Base-by-base conservation (phyloP, 345 rosid species). In the Salix udensis region DNA sequence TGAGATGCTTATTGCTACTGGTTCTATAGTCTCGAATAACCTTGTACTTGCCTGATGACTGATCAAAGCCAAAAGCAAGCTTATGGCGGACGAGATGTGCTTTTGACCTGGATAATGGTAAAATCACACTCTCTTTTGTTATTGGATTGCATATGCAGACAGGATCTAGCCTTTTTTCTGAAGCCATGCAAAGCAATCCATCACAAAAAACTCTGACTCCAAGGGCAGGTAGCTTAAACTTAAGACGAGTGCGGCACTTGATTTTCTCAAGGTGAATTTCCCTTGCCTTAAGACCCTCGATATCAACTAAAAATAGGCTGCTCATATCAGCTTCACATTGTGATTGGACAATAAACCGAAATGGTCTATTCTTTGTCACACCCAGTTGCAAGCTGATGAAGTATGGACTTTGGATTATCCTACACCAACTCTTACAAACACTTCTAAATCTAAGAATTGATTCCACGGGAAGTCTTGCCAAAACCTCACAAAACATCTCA, bases 371-470 rank as follows among this genome's bases (percentile, higher is more conserved):
- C 34, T 34, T 66, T 26, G 21, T 34, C 19, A 66, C 36, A 31
- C 15, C 36, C 40, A 26, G 69, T 30, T 66, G 69, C 69, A 66
- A 31, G 69, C 36, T 15, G 40, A 66, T 18, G 14, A 66, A 66
- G 31, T 3, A 66, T 9, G 69, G 15, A 34, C 40, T 66, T 19
- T 37, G 39, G 21, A 34, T 66, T 42, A 66, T 30, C n/a, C 40
- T 30, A 66, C 18, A 16, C 69, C 69, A 66, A 66, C 69, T 66
- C 44, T 31, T 66, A 66, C 69, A 66, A 16, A 66, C 69, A 66
- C 69, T 66, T 31, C 23, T 66, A 9, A 8, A 66, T 66, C 42
- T 31, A 66, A 66, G 40, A 14, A 66, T 30, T 6, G 69, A 66
- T 34, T 30, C 69, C 69, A 66, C 40, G 0, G 69, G 69, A 66